Base-by-base conservation (phyloP, 2,329 filamentous ascomycete species). In the Alternaria atra region DNA sequence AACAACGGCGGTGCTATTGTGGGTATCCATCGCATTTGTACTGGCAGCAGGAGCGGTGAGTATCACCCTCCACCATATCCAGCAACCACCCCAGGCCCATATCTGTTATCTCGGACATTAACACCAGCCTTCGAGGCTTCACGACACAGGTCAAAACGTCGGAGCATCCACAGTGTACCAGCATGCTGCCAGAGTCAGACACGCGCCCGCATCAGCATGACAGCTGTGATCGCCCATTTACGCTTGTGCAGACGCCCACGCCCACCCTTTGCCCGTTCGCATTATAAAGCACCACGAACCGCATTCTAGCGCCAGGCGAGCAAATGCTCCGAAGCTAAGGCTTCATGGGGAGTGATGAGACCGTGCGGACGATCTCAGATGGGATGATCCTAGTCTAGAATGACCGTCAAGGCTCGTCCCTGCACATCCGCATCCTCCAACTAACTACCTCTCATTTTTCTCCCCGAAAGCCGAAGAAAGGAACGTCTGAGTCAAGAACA, bases 181-280 rank as follows among this genome's bases (percentile, higher is more conserved):
- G 55, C 48, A 46, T 39, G 44, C 46, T 47, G 56, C 54, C 60
- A 57, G 60, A 60, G 57, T 61, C 64, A 60, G 32, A 30, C 50
- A 35, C 40, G 35, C 40, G 42, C 44, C 58, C 46, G 32, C 12
- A 51, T 46, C 42, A 37, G 47, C 35, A 61, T 68, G 56, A 71
- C 65, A 66, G 63, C 68, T 66, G 65, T 70, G 65, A 69, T 68
- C 66, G 68, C 63, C 67, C 47, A 44, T 57, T 52, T 47, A 46
- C 23, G 39, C 37, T 48, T 53, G 47, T 48, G 37, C 58, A 37
- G 51, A 51, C 57, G 57, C 57, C 39, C 57, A 55, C 17, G 58
- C 53, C 58, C 43, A 56, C 58, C 46, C 46, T 60, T 52, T 51
- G 58, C 55, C 58, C 53, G 58, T 60, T 60, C 58, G 54, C 58